phyloP scores from a whole-genome alignment of 768 basidiomycete species.

The Zangia roseola region DNA sequence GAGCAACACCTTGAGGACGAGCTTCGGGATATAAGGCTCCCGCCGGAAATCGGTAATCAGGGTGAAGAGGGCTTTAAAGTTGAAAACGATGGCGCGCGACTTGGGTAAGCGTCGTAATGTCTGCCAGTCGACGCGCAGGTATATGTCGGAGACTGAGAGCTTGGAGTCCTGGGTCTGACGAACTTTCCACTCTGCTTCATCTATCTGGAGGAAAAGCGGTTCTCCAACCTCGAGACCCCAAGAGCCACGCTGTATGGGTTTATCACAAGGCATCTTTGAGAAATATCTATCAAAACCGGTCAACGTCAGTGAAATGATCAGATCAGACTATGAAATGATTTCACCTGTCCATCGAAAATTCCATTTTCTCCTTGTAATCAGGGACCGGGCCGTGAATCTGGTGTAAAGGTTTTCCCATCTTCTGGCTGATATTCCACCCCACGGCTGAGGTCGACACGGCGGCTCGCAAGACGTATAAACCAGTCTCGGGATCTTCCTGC shows the following conservation, averaged over 20 bases:
- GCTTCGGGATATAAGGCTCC: conserved; percentile 48
- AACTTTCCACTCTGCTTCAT: conserved; percentile 35
- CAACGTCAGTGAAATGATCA: neutral
- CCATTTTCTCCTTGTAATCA: conserved; percentile 49
- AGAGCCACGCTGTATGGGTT: conserved; percentile 53
- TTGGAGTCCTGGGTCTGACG: conserved; percentile 36
- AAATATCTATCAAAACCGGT: conserved; percentile 38
- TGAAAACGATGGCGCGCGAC: conserved; percentile 50
- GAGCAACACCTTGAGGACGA: conserved; percentile 43
- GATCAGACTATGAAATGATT: neutral
- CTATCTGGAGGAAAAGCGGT: conserved; percentile 43
- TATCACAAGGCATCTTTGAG: conserved; percentile 43
- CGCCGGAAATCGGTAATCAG: conserved; percentile 41
- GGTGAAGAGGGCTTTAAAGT: conserved; percentile 54
- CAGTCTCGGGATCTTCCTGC: conserved; percentile 41
- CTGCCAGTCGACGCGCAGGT: conserved; percentile 56
- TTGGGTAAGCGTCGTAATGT: conserved; percentile 48
- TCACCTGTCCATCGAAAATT: conserved; percentile 49
- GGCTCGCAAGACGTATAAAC: conserved; percentile 44
- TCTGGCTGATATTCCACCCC: conserved; percentile 47
- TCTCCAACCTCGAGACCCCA: conserved; percentile 53
- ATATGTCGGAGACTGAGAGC: conserved; percentile 40
- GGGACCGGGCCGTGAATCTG: conserved; percentile 50
- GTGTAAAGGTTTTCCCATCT: conserved; percentile 46
- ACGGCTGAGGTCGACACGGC: conserved; percentile 47